Evolutionary conservation across 2,329 filamentous ascomycete species (phyloP).

Genomic region (Cytospora paraplurivora): DNA sequence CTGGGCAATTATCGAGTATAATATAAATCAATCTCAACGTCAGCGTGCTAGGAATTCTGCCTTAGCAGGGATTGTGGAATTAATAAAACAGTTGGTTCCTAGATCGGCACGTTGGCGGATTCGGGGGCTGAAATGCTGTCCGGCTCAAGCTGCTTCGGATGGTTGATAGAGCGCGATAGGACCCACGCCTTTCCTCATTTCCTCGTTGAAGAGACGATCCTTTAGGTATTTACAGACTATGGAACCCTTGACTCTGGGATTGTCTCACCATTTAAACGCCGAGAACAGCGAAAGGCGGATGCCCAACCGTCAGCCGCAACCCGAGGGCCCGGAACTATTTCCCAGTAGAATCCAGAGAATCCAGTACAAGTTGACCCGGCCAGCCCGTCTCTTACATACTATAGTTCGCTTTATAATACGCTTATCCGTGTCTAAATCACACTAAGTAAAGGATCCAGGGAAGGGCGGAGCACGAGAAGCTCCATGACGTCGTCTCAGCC

Average conservation of each 20-base stretch:
- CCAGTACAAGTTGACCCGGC: too few species aligned
- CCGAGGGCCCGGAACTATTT: not conserved
- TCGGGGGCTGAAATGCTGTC: not conserved
- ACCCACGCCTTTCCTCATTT: not conserved
- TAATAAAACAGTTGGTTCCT: not conserved
- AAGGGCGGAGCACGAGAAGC: not conserved
- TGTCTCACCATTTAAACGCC: not conserved
- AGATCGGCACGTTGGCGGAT: not conserved
- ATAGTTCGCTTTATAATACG: too few species aligned
- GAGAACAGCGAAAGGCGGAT: not conserved
- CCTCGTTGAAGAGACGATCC: not conserved
- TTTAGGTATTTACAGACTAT: not conserved
- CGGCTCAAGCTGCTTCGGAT: not conserved
- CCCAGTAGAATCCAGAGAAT: not conserved
- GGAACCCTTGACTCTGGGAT: too few species aligned
- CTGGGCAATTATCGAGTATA: too few species aligned
- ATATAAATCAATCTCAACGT: not conserved
- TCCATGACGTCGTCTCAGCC: slow-evolving; percentile 11
- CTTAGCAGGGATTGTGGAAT: not conserved
- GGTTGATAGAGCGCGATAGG: not conserved
- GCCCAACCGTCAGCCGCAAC: not conserved
- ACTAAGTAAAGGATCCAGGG: not conserved
- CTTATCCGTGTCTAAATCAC: not conserved
- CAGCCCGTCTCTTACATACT: too few species aligned
- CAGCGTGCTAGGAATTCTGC: not conserved